Evolutionary conservation across 768 basidiomycete species (phyloP).

Genomic region (Boletus pseudopeckii): DNA sequence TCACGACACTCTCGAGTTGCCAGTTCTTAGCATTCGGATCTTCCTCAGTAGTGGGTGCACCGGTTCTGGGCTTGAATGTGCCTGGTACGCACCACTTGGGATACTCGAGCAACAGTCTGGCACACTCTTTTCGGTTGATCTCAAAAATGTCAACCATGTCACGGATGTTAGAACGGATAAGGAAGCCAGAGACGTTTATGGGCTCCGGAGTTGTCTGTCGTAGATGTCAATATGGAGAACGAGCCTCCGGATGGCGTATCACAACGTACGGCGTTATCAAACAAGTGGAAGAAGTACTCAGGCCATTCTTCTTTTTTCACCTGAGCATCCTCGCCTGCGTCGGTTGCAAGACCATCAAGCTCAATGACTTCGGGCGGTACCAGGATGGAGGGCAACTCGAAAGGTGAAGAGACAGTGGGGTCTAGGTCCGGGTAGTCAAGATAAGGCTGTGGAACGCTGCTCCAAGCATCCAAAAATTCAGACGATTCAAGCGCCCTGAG

Average conservation of each 20-base stretch:
- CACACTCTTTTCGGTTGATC: slow-evolving; percentile 93
- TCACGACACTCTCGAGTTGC: slow-evolving; percentile 84
- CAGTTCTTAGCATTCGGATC: slow-evolving; percentile 62
- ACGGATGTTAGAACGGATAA: slow-evolving; percentile 66
- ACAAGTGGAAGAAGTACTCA: slow-evolving; percentile 63
- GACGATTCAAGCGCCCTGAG: slow-evolving; percentile 59
- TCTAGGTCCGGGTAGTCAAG: slow-evolving; percentile 44
- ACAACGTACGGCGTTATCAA: slow-evolving; percentile 53
- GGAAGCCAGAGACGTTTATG: slow-evolving; percentile 71
- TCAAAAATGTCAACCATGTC: slow-evolving; percentile 90
- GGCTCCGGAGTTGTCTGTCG: slow-evolving; percentile 73
- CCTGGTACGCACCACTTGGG: slow-evolving; percentile 80
- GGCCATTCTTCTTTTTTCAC: slow-evolving; percentile 84
- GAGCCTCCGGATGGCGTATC: neutral
- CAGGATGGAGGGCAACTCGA: slow-evolving; percentile 71
- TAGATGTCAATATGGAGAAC: slow-evolving; percentile 1
- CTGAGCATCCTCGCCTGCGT: slow-evolving; percentile 66
- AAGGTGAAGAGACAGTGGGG: slow-evolving; percentile 41
- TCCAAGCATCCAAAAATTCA: slow-evolving; percentile 55
- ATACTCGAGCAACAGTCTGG: slow-evolving; percentile 79
- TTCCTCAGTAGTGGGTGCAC: slow-evolving; percentile 47
- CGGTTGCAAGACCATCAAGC: slow-evolving; percentile 64
- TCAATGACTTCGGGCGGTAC: slow-evolving; percentile 89
- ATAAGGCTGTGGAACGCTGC: slow-evolving; percentile 67
- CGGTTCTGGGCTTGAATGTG: slow-evolving; percentile 80